phyloP scores from a whole-genome alignment of 768 basidiomycete genomes.

The Boletus reticuloceps region DNA sequence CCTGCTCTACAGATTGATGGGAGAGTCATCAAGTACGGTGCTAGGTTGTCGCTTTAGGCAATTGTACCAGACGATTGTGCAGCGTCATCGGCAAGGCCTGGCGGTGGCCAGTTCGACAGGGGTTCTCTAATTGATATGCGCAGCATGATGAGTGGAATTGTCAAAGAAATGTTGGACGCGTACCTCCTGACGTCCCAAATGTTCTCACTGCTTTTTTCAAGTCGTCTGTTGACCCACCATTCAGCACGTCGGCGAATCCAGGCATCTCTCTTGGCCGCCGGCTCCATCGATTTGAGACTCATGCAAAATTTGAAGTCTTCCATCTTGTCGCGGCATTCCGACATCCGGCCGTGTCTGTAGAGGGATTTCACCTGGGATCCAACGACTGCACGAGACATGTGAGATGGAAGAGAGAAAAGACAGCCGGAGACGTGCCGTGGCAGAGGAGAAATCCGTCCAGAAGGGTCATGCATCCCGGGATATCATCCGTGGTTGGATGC shows the following conservation, averaged over 20 bases:
- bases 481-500: constrained; percentile 74
- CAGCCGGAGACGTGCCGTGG: constrained; percentile 45
- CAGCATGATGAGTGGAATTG: neutral
- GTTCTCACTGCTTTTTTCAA: constrained; percentile 86
- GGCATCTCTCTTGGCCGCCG: constrained; percentile 72
- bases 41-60: constrained; percentile 10
- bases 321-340: constrained; percentile 71
- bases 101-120: constrained; percentile 28
- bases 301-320: constrained; percentile 97
- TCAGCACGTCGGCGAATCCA: constrained; percentile 89
- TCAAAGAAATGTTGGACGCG: constrained; percentile 28
- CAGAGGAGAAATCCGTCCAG: constrained; percentile 74
- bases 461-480: constrained; percentile 77
- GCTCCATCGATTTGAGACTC: constrained; percentile 72
- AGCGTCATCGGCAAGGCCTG: constrained; percentile 19
- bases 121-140: constrained; percentile 15
- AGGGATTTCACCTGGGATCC: constrained; percentile 79
- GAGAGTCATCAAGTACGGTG: no score
- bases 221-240: constrained; percentile 86
- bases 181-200: constrained; percentile 90
- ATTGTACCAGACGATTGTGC: constrained; percentile 23
- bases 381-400: constrained; percentile 49
- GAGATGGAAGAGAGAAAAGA: constrained; percentile 5
- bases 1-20: no score
- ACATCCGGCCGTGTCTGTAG: constrained; percentile 79